Conservation (phyloP, 106 monocot species). For the Dioscorea dumetorum region DNA sequence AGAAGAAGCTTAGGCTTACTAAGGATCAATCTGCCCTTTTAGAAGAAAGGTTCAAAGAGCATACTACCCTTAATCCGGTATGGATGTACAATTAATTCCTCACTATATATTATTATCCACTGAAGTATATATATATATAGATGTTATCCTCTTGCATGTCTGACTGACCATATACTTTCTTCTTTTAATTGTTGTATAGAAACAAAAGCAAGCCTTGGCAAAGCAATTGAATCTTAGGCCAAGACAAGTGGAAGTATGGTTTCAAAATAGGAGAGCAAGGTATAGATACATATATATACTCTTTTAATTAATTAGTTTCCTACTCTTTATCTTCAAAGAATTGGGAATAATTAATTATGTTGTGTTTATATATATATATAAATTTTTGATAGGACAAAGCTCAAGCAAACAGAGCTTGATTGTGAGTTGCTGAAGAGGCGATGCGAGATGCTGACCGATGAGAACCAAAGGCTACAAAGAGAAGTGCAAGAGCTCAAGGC, state of each 20-base stretch:
- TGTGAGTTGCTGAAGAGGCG: constrained; percentile 27
- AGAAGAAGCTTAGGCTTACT: constrained; percentile 46
- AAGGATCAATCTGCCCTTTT: constrained; percentile 30
- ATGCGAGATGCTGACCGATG: constrained; percentile 31
- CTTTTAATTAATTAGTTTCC: neutral
- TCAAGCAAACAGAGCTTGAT: constrained; percentile 43
- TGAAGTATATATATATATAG: no score
- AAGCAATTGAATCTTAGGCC: constrained; percentile 32
- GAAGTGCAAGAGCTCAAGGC: constrained; percentile 28
- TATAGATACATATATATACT: neutral
- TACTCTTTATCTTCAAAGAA: neutral
- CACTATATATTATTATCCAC: neutral
- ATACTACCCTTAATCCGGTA: constrained; percentile 35
- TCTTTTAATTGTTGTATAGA: constrained; percentile 9
- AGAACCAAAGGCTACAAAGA: constrained; percentile 33
- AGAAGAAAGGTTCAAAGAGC: constrained; percentile 31
- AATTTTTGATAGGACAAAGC: constrained; percentile 24
- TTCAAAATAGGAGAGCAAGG: constrained; percentile 49
- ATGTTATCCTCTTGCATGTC: neutral
- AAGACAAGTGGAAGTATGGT: constrained; percentile 50
- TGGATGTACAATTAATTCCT: neutral
- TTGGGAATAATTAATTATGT: neutral
- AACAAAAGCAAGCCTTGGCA: constrained; percentile 36
- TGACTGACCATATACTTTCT: neutral
- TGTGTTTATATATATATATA: neutral